Evolutionary conservation across 768 basidiomycete species (phyloP).

Genomic region (Hortiboletus flavorubellus): DNA sequence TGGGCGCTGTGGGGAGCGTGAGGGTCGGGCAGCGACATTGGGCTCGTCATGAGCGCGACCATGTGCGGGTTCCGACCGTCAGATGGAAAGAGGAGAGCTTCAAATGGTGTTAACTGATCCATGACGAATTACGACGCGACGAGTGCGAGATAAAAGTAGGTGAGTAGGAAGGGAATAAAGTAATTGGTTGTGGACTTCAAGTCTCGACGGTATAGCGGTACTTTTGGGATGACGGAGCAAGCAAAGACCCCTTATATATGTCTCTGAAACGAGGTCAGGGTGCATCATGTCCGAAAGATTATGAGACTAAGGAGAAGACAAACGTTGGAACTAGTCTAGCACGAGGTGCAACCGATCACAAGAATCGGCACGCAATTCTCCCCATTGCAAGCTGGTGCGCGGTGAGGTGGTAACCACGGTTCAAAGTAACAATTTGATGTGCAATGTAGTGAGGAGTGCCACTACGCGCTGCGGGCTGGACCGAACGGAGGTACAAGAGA

Average conservation of each 20-base stretch:
- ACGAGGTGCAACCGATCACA: constrained; percentile 35
- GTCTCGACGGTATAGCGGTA: constrained; percentile 22
- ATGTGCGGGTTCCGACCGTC: constrained; percentile 74
- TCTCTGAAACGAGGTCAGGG: constrained; percentile 41
- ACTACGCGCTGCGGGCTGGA: not conserved
- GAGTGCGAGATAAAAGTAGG: constrained; percentile 16
- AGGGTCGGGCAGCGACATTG: constrained; percentile 39
- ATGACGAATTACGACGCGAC: constrained; percentile 35
- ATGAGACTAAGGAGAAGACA: constrained; percentile 23
- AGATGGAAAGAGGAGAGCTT: constrained; percentile 74
- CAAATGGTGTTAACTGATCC: constrained; percentile 62
- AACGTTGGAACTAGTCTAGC: constrained; percentile 28
- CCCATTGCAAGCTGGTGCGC: constrained; percentile 4
- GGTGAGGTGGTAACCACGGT: constrained; percentile 1
- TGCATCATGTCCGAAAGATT: constrained; percentile 22
- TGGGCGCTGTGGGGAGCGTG: constrained; percentile 44
- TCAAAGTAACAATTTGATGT: constrained; percentile 14
- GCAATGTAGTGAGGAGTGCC: constrained; percentile 9
- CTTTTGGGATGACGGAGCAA: constrained; percentile 16
- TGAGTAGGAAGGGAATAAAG: constrained; percentile 20
- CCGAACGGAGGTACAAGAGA: constrained; percentile 1
- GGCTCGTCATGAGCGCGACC: constrained; percentile 74
- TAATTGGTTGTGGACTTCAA: constrained; percentile 14
- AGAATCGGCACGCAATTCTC: constrained; percentile 14
- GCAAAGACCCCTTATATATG: constrained; percentile 27